Evolutionary conservation across 2,329 filamentous ascomycete species (phyloP).

Genomic region (Macrophomina pseudophaseolina): DNA sequence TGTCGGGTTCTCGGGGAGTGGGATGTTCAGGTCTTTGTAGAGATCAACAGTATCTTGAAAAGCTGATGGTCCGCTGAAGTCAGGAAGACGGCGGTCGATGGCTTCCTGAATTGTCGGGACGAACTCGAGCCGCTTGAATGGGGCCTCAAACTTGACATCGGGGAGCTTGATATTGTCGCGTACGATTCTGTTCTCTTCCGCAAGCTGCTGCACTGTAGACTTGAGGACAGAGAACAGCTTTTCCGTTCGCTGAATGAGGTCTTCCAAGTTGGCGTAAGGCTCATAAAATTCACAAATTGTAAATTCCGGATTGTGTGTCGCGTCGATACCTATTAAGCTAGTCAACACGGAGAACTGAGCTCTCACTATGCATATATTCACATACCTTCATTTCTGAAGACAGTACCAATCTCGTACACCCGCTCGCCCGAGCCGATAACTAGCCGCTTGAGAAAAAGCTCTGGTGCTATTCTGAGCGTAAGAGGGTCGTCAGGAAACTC

Average conservation of each 20-base stretch:
- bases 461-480: slow-evolving; percentile 85
- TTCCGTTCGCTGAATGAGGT: slow-evolving; percentile 78
- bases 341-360: neutral
- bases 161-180: slow-evolving; percentile 42
- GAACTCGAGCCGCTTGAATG: slow-evolving; percentile 75
- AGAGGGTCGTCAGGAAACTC: slow-evolving; percentile 75
- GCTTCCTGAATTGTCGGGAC: slow-evolving; percentile 76
- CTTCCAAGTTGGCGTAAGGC: slow-evolving; percentile 76
- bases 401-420: slow-evolving; percentile 91
- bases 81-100: slow-evolving; percentile 68
- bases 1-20: slow-evolving; percentile 58
- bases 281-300: slow-evolving; percentile 97
- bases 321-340: slow-evolving; percentile 64
- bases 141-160: slow-evolving; percentile 51
- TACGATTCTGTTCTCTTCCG: slow-evolving; percentile 43
- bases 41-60: slow-evolving; percentile 62
- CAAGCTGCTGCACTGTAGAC: slow-evolving; percentile 55
- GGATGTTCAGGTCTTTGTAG: slow-evolving; percentile 57
- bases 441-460: slow-evolving; percentile 92
- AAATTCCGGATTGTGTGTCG: slow-evolving; percentile 95
- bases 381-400: slow-evolving; percentile 87
- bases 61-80: slow-evolving; percentile 57
- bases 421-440: slow-evolving; percentile 86
- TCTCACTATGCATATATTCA: neutral
- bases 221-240: slow-evolving; percentile 60